phyloP scores from a whole-genome alignment of 768 basidiomycete genomes.

The Zangia roseola region DNA sequence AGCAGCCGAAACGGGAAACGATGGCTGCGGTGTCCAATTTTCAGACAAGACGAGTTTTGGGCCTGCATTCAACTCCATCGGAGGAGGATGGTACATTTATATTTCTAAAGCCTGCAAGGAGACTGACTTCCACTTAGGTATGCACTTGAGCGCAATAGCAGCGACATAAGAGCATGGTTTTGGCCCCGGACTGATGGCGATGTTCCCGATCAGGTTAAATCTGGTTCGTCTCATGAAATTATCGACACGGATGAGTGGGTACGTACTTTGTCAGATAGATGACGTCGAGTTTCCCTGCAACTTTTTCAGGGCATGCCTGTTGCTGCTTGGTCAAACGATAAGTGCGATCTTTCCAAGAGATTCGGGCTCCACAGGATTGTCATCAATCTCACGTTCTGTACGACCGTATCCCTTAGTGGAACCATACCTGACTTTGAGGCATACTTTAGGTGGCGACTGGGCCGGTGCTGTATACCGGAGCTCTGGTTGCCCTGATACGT shows the following conservation, averaged over 20 bases:
- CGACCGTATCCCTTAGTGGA: constrained; percentile 17
- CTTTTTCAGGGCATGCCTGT: constrained; percentile 29
- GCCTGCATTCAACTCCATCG: constrained; percentile 28
- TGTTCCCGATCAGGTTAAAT: constrained; percentile 26
- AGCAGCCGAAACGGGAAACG: constrained; percentile 21
- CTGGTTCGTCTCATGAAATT: constrained; percentile 9
- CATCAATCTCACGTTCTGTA: constrained; percentile 60
- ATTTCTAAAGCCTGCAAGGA: background rate
- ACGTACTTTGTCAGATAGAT: background rate
- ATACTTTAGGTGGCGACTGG: constrained; percentile 52
- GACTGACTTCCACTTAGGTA: constrained; percentile 33
- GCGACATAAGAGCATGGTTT: constrained; percentile 42
- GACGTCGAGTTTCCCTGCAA: background rate
- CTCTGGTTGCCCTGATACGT: constrained; percentile 54
- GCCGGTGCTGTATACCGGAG: constrained; percentile 46
- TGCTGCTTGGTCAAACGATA: constrained; percentile 34
- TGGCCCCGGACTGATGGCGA: constrained; percentile 35
- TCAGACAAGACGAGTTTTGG: constrained; percentile 16
- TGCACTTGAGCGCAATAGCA: constrained; percentile 36
- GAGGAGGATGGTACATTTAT: constrained; percentile 38
- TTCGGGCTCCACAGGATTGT: constrained; percentile 37
- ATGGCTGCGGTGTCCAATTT: constrained; percentile 23
- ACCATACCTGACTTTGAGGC: background rate
- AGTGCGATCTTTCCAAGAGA: constrained; percentile 37
- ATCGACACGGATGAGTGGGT: constrained; percentile 35